Base-by-base conservation (phyloP, 805 yeast species). In the Clavispora fructus region DNA sequence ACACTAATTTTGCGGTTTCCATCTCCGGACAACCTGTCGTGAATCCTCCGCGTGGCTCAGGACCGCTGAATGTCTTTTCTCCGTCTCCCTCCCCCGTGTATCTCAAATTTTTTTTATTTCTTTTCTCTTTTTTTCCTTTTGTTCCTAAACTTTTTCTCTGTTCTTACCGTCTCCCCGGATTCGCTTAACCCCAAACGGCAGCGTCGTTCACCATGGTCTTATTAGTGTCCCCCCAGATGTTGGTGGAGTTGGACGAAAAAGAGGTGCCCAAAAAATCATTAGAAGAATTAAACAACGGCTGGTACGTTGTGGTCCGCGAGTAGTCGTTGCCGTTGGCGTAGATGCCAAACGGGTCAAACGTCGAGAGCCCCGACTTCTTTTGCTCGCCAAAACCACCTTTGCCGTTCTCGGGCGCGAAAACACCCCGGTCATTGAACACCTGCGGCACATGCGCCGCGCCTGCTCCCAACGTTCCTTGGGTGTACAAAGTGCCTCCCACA, bases 141-240 rank as follows among this genome's bases (percentile, higher is more conserved):
- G 39, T 37, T 25, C 39, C 39, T 25, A 37, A 37, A 37, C 28
- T 25, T 37, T 25, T 23, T 23, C 25, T 17, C 28, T 25, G 39
- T 37, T 19, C 39, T 35, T 19, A 33, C 30, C 14, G 11, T 26
- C 40, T 33, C 17, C 35, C 37, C 37, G 11, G 10, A 23, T 13
- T 26, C 30, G 35, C 32, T 41, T 55, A 62, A 32, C 67, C 68
- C 68, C 69, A 64, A 14, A 64, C 69, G n/a, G 65, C 57, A 17
- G 65, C 60, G 41, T 57, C 63, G 16, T 49, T 51, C 11, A 48
- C 45, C 48, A 55, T 42, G 11, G 48, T 38, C 41, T 51, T 51
- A 17, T 50, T 47, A 26, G 42, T 45, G 40, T 50, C 54, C 10
- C 64, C 61, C 68, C 68, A 64, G 35, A 64, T 63, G 44, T 54